Percentiles rank a stretch among this genome's conserved stretches.
Evolutionary conservation across 495 filamentous ascomycete species (phyloP).

Genomic region (Lepraria neglecta): DNA sequence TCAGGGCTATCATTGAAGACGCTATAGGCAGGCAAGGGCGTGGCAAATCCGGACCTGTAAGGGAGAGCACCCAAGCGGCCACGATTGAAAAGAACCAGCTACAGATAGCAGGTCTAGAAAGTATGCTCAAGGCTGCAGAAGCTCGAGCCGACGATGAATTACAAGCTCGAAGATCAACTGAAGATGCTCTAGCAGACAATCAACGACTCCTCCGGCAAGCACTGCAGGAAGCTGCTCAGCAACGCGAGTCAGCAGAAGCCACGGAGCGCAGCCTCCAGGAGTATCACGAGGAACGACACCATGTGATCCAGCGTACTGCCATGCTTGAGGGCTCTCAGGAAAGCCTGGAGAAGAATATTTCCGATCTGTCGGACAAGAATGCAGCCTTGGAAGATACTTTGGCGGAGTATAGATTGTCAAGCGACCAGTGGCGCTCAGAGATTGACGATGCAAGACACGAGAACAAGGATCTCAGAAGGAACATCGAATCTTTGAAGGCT

Average conservation of each 20-base stretch:
- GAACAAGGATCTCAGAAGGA: conserved; percentile 55
- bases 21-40: conserved; percentile 38
- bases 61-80: conserved; percentile 28
- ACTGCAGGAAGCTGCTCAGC: conserved; percentile 63
- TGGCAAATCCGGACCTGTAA: conserved; percentile 26
- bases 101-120: conserved; percentile 49
- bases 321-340: conserved; percentile 58
- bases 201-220: conserved; percentile 64
- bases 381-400: conserved; percentile 51
- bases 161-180: conserved; percentile 56
- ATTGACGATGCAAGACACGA: conserved; percentile 49
- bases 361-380: conserved; percentile 55
- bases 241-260: conserved; percentile 63
- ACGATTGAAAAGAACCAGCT: conserved; percentile 48
- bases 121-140: conserved; percentile 47
- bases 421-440: conserved; percentile 48
- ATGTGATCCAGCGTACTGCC: conserved; percentile 52
- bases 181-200: conserved; percentile 66
- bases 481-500: conserved; percentile 58
- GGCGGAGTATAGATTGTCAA: conserved; percentile 56
- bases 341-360: conserved; percentile 57
- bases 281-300: conserved; percentile 49
- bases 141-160: conserved; percentile 55
- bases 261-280: conserved; percentile 51
- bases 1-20: conserved; percentile 46